These are phyloP conservation scores for Tulasnella sp. DNA, from an alignment of 768 basidiomycete species.

Conservation along the genomic window DNA sequence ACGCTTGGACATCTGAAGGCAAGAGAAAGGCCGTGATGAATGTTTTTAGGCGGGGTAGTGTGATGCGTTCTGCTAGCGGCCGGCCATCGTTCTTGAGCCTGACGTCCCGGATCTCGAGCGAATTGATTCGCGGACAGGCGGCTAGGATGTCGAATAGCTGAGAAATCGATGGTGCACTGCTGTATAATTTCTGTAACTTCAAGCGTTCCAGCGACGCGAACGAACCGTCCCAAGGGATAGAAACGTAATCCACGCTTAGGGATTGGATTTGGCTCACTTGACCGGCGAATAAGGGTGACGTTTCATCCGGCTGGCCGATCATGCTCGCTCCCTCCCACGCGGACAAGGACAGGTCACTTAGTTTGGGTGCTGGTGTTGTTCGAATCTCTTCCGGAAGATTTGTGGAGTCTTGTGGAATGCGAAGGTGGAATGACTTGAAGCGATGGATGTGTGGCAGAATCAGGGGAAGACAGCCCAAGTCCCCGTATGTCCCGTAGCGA, in stretches of 20 bases:
- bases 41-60: neutral
- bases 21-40: neutral
- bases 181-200: neutral
- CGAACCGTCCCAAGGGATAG: neutral
- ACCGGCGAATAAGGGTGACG: neutral
- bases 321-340: neutral
- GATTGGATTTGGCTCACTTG: neutral
- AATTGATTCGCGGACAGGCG: neutral
- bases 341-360: neutral
- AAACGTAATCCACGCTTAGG: neutral
- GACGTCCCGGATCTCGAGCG: neutral
- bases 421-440: neutral
- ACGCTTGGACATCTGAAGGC: neutral
- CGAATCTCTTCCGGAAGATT: neutral
- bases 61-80: neutral
- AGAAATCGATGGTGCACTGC: neutral
- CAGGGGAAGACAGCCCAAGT: neutral
- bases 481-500: neutral
- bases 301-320: neutral
- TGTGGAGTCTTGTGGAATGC: neutral
- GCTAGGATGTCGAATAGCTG: neutral
- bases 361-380: neutral
- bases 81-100: neutral
- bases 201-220: neutral
- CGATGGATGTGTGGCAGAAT: neutral